Conservation (phyloP, 129 eudicot species). For the Flaveria robusta region DNA sequence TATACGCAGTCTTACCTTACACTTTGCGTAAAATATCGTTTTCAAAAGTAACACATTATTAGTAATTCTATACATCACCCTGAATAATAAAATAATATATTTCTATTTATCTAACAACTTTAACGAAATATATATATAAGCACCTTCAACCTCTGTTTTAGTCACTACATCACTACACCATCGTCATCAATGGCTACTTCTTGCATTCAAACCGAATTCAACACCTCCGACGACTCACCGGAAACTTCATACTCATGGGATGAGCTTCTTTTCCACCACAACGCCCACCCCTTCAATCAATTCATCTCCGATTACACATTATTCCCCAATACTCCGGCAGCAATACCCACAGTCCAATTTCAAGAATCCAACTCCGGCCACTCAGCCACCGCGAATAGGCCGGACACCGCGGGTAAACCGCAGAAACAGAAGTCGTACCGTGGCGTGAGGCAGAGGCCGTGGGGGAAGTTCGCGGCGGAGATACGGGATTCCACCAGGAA, state of each 20-base stretch:
- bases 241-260: constrained; percentile 17
- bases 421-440: background rate
- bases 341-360: background rate
- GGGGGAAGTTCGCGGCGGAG: constrained; percentile 8
- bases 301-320: background rate
- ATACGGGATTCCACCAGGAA: constrained; percentile 7
- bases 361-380: background rate
- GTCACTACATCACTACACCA: background rate
- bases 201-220: background rate
- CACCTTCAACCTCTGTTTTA: background rate
- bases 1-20: too few relatives aligned
- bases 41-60: too few relatives aligned
- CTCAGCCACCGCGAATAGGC: background rate
- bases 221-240: background rate
- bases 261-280: constrained; percentile 6
- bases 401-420: background rate
- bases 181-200: background rate
- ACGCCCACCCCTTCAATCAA: constrained; percentile 7
- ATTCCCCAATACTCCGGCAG: background rate
- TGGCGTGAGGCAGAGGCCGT: constrained; percentile 3
- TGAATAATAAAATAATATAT: background rate
- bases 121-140: background rate
- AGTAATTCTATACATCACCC: too few relatives aligned
- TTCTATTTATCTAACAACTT: background rate
- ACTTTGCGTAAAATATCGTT: too few relatives aligned